Base-by-base conservation (phyloP, 352 stramenopile species). In the Phytophthora citricola region DNA sequence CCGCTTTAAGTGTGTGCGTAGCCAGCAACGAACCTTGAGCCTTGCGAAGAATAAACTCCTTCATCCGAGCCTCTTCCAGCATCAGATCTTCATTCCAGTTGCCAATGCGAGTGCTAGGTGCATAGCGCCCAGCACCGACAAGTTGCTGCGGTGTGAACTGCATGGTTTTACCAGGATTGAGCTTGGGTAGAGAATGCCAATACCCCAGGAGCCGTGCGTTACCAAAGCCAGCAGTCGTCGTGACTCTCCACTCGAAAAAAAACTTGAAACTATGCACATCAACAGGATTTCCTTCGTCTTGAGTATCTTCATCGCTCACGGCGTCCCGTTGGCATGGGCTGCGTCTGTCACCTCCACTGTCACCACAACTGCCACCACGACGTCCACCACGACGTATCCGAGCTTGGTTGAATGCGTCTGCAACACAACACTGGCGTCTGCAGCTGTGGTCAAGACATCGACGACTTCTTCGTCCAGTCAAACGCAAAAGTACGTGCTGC, bases 61-160 rank as follows among this genome's bases (percentile, higher is more conserved):
- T 83, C 83, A 94, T 84, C 46, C 85, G 82, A 44, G 88, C 85
- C 53, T 96, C 87, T 27, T 96, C 88, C 17, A 95, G 76, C 87
- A 94, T 92, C 57, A 93, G 62, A 55, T 97, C 89, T 66, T 97
- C 88, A 76, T 95, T 95, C 89, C 89, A 97, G 58, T 97, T 97
- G 50, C 89, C 89, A 51, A 95, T 93, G 46, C 86, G 89, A 46
- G 88, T 97, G 27, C 60, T 74, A 12, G 86, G 81, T 53, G 80
- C 85, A 71, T 95, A 95, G 20, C 88, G 83, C 2, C 87, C 88
- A 15, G 86, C 89, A 26, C 89, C 89, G 12, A 94, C 84, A 51
- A 95, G 86, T 63, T 97, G 89, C 70, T 97, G 89, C 38, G 89
- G 89, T n/a, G 89, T 97, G 69, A 97, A 95, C 66, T 95, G 87